phyloP scores from a whole-genome alignment of 2,329 filamentous ascomycete species.

The Penicillium brevicompactum region DNA sequence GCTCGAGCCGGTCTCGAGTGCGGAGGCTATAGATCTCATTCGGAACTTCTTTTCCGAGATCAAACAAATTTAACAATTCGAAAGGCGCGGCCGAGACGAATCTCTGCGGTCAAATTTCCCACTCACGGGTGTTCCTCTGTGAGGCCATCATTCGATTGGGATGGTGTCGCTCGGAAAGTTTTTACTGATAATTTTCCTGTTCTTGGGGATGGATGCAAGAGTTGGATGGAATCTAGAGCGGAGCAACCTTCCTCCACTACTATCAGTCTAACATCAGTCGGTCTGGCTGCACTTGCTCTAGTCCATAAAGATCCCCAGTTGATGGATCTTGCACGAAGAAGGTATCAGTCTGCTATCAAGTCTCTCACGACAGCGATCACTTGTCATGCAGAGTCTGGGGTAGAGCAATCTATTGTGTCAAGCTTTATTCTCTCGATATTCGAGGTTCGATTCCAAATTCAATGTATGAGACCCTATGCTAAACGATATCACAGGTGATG shows the following conservation, averaged over 20 bases:
- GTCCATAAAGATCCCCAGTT: constrained; percentile 3
- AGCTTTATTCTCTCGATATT: constrained; percentile 8
- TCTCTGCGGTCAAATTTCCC: neutral
- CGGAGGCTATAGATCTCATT: constrained; percentile 3
- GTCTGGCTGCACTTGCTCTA: constrained; percentile 5
- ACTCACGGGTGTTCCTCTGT: neutral
- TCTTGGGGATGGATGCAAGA: neutral
- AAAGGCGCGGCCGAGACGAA: neutral
- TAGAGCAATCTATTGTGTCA: constrained; percentile 5
- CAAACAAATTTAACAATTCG: neutral
- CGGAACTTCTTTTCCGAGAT: constrained; percentile 4
- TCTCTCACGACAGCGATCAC: neutral
- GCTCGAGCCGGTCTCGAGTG: constrained; percentile 3
- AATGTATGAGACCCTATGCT: neutral
- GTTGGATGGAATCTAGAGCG: neutral
- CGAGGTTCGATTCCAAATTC: neutral
- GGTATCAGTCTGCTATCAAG: neutral
- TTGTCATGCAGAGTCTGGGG: neutral
- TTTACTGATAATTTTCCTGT: constrained; percentile 3
- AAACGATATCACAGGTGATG: neutral
- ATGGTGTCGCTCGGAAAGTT: constrained; percentile 5
- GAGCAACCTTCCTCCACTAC: neutral
- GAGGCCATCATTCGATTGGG: neutral
- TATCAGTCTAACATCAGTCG: constrained; percentile 6
- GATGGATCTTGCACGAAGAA: constrained; percentile 3